Evolutionary conservation across 768 basidiomycete genomes (phyloP), one percentile per base, ranked within the genome.

Genomic region (Mycena filopes): DNA sequence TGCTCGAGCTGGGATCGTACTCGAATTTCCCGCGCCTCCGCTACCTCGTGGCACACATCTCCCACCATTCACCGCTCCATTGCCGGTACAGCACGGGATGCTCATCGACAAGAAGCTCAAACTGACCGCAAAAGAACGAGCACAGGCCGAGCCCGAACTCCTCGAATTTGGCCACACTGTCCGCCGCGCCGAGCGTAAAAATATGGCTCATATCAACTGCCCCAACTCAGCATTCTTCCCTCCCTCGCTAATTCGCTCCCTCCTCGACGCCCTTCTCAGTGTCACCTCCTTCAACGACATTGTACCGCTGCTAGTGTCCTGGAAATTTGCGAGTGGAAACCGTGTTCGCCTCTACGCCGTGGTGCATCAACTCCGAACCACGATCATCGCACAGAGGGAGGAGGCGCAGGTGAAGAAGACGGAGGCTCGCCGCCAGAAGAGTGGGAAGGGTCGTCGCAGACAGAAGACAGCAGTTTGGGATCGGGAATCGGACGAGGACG

Each of bases 21-120:
- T 62, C 8, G 20, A 13, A 3, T 47, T 62, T 25, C 53, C 42
- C 13, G 23, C 51, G 12, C 21, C 51, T 3, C 60, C 33, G 38
- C 47, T 48, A 4, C 57, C 57, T 40, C 23, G 38, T 5, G 46
- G 46, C 18, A 6, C 49, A 23, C 2, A 25, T 25, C 46, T 59
- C n/a, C 46, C 57, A 20, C 46, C 21, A 9, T 59, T 59, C 26
- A 33, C 31, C 74, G 74, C 58, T 72, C 71, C 56, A 1, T 8
- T 11, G 2, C 25, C 33, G 20, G 50, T 53, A 23, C 50, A 25
- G 7, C n/a, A n/a, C n/a, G n/a, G 15, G 7, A 42, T 42, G 16
- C 16, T 42, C 41, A 2, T 43, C 18, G 42, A 43, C 21, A 43
- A 43, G 42, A 43, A 43, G 8, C 42, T 43, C 5, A 43, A n/a